Evolutionary conservation across 2,329 filamentous ascomycete genomes (phyloP), one percentile per base, ranked within the genome.

Genomic region (Cordyceps militaris): DNA sequence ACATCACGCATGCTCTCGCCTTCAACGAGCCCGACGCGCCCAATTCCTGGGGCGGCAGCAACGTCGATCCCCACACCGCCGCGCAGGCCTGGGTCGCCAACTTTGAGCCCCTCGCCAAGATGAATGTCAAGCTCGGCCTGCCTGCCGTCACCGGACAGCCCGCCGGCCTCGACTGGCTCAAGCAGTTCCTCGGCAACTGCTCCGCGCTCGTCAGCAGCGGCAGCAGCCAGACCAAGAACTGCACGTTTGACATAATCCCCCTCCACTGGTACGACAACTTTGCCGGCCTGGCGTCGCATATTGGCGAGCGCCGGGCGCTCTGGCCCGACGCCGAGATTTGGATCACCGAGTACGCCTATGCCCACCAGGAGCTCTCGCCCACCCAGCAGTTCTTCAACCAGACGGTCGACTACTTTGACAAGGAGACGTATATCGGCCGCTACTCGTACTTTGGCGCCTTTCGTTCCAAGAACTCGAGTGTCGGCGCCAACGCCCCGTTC

Each of bases 381-480:
- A 86, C 85, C 0, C 81, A 90, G 66, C 63, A 67, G 0, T 91
- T 89, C 67, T 91, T 83, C 74, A 90, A 91, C 65, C 76, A 76
- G 64, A 84, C 81, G 3, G 70, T 80, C 55, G 77, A 82, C 46
- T 90, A 84, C 69, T 81, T 93, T 60, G 88, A 93, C 56, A 66
- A 65, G 47, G 63, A 68, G 28, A 61, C 67, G 40, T 84, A 79
- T 56, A 76, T 91, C 16, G 82, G 79, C 2, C 81, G 82, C 28
- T 93, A 93, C 69, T 84, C 85, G 0, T 88, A 87, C 70, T 94
- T 91, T 65, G 89, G 88, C 47, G 80, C 86, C 9, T 93, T 93
- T 67, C 80, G 88, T 54, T 83, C 82, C 3, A 74, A 79, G 51
- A 81, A 81, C 16, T 88, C 85, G 61, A 93, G 91, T 63, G 85